These are phyloP conservation scores for Leishmania turanica DNA, from an alignment of 208 protist species.

Conservation along the genomic window DNA sequence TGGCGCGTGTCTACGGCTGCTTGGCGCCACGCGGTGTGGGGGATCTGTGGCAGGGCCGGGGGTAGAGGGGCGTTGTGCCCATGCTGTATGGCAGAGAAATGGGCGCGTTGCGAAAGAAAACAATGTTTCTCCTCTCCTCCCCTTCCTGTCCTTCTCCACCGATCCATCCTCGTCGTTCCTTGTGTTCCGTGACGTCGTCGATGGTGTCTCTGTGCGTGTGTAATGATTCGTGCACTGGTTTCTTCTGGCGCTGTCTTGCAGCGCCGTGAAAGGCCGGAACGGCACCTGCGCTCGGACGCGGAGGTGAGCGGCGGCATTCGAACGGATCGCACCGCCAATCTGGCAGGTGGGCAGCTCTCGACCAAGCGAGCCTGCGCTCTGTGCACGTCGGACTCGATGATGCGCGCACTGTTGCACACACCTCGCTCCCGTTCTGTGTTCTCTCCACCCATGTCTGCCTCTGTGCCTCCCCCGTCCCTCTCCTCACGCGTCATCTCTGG, in stretches of 20 bases:
- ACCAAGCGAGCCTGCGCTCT: neutral
- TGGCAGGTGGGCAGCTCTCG: too few relatives aligned
- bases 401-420: neutral
- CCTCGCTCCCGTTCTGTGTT: neutral
- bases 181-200: neutral
- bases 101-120: neutral
- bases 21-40: neutral
- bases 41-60: neutral
- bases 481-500: neutral
- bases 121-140: neutral
- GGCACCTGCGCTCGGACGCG: too few relatives aligned
- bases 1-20: neutral
- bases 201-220: neutral
- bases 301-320: neutral
- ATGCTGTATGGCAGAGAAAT: neutral
- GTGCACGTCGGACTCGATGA: neutral
- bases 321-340: neutral
- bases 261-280: neutral
- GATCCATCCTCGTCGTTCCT: neutral
- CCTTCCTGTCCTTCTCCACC: neutral
- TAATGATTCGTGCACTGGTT: neutral
- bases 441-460: neutral
- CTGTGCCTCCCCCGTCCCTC: neutral
- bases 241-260: neutral
- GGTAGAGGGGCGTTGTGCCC: too few relatives aligned